phyloP scores from a whole-genome alignment of 352 stramenopile species.

The Pythium myriotylum region DNA sequence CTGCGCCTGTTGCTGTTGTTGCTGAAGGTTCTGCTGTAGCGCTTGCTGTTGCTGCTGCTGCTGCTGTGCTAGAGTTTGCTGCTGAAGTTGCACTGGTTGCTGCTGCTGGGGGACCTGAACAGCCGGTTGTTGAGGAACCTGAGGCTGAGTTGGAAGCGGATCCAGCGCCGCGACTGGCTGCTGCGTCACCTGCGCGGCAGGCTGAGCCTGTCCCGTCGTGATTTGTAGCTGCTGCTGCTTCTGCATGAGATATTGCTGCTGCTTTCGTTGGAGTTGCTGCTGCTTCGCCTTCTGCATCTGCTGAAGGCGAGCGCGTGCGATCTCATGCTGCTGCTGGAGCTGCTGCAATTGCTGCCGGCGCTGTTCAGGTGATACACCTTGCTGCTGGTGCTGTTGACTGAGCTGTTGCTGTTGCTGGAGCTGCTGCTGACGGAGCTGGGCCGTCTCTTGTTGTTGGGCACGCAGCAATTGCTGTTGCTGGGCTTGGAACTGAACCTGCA shows the following conservation, averaged over 20 bases:
- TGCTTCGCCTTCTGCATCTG: conserved; percentile 83
- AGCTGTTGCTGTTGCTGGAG: conserved; percentile 79
- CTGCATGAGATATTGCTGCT: conserved; percentile 79
- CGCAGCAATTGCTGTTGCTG: conserved; percentile 75
- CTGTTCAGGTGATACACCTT: conserved; percentile 49
- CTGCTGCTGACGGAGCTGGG: conserved; percentile 77
- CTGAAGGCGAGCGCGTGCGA: conserved; percentile 64
- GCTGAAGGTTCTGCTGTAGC: conserved; percentile 5
- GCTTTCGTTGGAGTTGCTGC: conserved; percentile 77
- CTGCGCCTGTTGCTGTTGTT: conserved; percentile 9
- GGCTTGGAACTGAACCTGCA: conserved; percentile 82
- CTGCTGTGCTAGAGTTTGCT: conserved; percentile 5
- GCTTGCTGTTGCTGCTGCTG: conserved; percentile 1
- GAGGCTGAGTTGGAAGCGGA: neutral
- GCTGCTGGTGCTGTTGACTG: conserved; percentile 67
- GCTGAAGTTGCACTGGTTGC: conserved; percentile 10
- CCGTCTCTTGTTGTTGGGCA: conserved; percentile 77
- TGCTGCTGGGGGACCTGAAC: conserved; percentile 8
- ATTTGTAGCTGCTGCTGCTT: conserved; percentile 77
- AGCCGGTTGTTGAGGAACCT: neutral
- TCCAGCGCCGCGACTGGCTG: conserved; percentile 14
- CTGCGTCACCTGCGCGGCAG: conserved; percentile 13
- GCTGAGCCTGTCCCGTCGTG: conserved; percentile 34
- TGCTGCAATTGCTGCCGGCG: conserved; percentile 73
- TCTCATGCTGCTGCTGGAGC: conserved; percentile 74